Base-by-base conservation (phyloP, 768 basidiomycete species). In the Tubosaeta brunneosetosa region DNA sequence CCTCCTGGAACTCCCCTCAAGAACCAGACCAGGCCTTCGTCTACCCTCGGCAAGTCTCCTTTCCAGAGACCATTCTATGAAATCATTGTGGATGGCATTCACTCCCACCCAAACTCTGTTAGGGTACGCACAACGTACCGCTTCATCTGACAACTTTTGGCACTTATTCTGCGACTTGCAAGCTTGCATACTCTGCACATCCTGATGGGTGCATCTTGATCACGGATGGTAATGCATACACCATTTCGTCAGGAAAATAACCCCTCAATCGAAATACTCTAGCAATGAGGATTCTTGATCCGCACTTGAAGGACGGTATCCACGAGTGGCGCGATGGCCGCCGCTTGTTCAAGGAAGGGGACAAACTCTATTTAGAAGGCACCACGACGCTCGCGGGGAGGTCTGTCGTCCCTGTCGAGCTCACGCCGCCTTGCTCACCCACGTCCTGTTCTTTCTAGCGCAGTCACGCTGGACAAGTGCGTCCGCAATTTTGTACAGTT, bases 251-350 rank as follows among this genome's bases (percentile, higher is more conserved):
- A 31, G 8, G 17, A 36, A 12, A 25, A 44, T 10, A 25, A 26
- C 3, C 3, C 9, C 59, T 61, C 16, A 61, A 29, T 42, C 10
- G 19, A 19, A 47, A 22, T 40, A 26, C 67, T 44, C 22, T 66
- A 91, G 90, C 90, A 9, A 86, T 90, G 83, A 86, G 85, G 61
- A 84, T 91, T 51, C 75, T 95, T 36, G 92, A 95, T 68, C 93
- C 91, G 9, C 76, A 86, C 60, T 78, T 94, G 17, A 76, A 79
- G 42, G 91, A 95, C 61, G 93, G 93, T 8, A 71, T 87, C 13
- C 87, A 95, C 63, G 83, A 87, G 60, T 95, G 93, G 91, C 84
- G 93, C 14, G 88, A 90, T 56, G 88, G 87, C 8, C 81, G 84
- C 59, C 79, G 80, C 6, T 83, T 94, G 62, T 77, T 88, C 52